Percentiles rank a stretch among this genome's conserved stretches.
Evolutionary conservation across 345 rosid genomes (phyloP).

Genomic region (Atalantia buxifolia): DNA sequence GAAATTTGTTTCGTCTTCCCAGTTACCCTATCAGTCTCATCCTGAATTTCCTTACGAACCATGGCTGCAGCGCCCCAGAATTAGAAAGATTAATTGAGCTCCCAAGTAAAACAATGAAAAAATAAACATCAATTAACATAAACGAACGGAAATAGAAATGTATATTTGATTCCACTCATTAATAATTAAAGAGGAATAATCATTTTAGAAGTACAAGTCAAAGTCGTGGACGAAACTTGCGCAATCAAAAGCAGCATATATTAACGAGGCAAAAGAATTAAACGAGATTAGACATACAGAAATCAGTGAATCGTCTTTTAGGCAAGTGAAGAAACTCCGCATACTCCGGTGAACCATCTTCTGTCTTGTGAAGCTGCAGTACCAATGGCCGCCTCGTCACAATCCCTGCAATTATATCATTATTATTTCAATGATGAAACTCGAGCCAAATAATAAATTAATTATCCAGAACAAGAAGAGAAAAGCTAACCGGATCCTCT

Average conservation of each 20-base stretch:
- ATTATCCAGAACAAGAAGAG: background rate
- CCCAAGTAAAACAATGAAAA: background rate
- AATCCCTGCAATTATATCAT: constrained; percentile 49
- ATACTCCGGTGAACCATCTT: constrained; percentile 69
- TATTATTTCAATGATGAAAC: background rate
- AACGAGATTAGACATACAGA: constrained; percentile 32
- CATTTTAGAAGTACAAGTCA: background rate
- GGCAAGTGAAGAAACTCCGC: constrained; percentile 89
- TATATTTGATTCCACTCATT: background rate
- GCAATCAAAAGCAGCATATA: background rate
- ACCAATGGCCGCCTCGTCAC: constrained; percentile 93
- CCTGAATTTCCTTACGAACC: constrained; percentile 88
- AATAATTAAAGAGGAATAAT: background rate
- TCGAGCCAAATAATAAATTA: background rate
- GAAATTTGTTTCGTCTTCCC: constrained; percentile 89
- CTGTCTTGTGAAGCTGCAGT: constrained; percentile 80
- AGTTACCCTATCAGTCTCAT: constrained; percentile 89
- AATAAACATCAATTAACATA: background rate
- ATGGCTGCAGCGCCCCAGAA: constrained; percentile 38
- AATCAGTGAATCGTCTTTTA: constrained; percentile 63
- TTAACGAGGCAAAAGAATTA: background rate
- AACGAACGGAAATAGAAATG: background rate
- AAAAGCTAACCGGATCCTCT: constrained; percentile 81
- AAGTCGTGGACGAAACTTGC: background rate
- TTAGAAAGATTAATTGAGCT: background rate